Evolutionary conservation across 495 filamentous ascomycete species (phyloP).

Genomic region (Annulohypoxylon moriforme): DNA sequence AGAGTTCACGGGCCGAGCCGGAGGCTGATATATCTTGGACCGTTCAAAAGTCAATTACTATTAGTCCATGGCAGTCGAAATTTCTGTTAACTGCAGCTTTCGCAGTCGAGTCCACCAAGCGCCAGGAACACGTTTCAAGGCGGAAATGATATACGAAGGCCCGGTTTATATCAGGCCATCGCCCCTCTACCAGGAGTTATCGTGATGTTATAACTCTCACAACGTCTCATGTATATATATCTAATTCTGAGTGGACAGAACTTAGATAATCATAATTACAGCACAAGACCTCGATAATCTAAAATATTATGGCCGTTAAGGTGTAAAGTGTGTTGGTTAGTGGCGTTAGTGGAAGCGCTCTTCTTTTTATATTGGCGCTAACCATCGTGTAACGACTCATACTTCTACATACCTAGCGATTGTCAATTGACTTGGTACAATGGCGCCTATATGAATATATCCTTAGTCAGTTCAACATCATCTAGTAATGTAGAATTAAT

Average conservation of each 20-base stretch:
- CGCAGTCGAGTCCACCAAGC: neutral
- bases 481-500: too few relatives aligned
- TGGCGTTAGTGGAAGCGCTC: neutral
- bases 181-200: neutral
- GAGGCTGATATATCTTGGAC: slow-evolving; percentile 8
- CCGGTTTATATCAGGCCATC: neutral
- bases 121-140: neutral
- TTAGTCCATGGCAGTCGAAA: slow-evolving; percentile 2
- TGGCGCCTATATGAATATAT: too few relatives aligned
- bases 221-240: neutral
- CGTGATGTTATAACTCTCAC: neutral
- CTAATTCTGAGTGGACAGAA: neutral
- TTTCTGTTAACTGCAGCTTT: neutral
- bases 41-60: slow-evolving; percentile 6
- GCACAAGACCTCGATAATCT: neutral
- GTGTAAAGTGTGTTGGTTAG: neutral
- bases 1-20: slow-evolving; percentile 39
- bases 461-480: too few relatives aligned
- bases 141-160: neutral
- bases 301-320: neutral
- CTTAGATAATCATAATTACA: neutral
- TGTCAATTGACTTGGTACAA: neutral
- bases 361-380: neutral
- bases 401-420: neutral
- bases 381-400: neutral